Evolutionary conservation across 1,284 basidiomycete genomes (phyloP).

Genomic region (Apiotrichum porosum): DNA sequence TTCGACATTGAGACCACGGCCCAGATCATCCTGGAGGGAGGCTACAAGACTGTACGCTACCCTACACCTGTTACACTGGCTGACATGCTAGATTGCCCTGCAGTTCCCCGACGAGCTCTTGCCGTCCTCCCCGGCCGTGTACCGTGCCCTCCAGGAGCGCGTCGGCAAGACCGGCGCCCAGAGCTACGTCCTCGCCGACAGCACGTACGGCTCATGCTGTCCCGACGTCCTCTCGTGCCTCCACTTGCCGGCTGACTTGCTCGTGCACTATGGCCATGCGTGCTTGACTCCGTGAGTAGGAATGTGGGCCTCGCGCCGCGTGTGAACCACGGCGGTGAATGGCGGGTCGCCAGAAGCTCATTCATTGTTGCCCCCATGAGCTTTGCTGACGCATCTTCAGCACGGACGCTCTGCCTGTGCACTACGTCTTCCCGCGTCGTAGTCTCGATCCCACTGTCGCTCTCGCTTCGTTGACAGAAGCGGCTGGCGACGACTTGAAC

Average conservation of each 20-base stretch:
- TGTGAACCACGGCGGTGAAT: too few species aligned
- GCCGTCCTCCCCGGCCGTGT: conserved; percentile 82
- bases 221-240: conserved; percentile 94
- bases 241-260: conserved; percentile 84
- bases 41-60: conserved; percentile 44
- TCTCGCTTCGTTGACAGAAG: conserved; percentile 21
- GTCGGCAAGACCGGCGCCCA: conserved; percentile 53
- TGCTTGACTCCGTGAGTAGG: conserved; percentile 64
- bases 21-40: conserved; percentile 41
- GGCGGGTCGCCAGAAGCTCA: too few species aligned
- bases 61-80: not conserved
- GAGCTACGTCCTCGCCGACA: conserved; percentile 89
- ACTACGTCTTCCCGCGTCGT: conserved; percentile 48
- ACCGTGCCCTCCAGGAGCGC: conserved; percentile 59
- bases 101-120: conserved; percentile 96
- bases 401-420: conserved; percentile 47
- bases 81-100: conserved; percentile 64
- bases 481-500: conserved; percentile 25
- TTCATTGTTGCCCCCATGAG: not conserved
- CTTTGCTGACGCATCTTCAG: conserved; percentile 14
- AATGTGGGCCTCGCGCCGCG: too few species aligned
- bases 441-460: conserved; percentile 32
- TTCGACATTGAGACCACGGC: conserved; percentile 49
- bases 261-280: conserved; percentile 95
- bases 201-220: conserved; percentile 96